Evolutionary conservation across 352 stramenopile genomes (phyloP), one percentile per base, ranked within the genome.

Genomic region (Phytophthora agathidicida): DNA sequence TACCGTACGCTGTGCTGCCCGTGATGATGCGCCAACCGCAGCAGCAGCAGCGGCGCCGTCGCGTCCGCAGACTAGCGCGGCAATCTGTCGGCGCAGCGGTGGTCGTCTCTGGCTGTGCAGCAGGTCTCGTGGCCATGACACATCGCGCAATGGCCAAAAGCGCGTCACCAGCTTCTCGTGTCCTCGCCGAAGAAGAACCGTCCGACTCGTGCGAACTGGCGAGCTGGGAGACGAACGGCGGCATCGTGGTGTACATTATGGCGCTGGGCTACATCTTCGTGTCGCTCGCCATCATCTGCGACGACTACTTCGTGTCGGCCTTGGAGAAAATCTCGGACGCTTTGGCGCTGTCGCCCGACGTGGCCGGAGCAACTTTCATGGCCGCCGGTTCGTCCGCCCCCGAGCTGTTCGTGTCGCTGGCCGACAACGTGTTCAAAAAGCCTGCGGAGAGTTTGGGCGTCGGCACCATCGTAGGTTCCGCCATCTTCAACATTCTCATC

Each of bases 401-500:
- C 0, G 87, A 96, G 54, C 83, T 96, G 16, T 89, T 92, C 43
- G 81, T 94, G 37, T 80, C 80, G 10, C 67, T 90, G 28, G 80
- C 77, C 2, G 80, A 90, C 62, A 96, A 94, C 41, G 83, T 91
- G 6, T 87, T 94, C 32, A 67, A 64, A 17, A 91, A 88, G 46
- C 83, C 71, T 1, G 66, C 73, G 26, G 83, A 71, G 57, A 93
- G 74, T 20, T 68, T 84, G 43, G 85, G 82, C 35, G 68, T 96
- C 36, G 83, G 83, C 31, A 92, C 86, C 26, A 91, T 96, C 69
- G 77, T 96, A n/a, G 88, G 86, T 31, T 93, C 80, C 31, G 88
- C 77, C 49, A 93, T 96, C 54, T 94, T 96, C 55, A 92, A 91
- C 47, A 91, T 96, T 54, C 68, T 91, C 28, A 82, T 96, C 42